These are phyloP conservation scores for Serendipita sp. DNA, from an alignment of 1,284 basidiomycete genomes.

Conservation along the genomic window DNA sequence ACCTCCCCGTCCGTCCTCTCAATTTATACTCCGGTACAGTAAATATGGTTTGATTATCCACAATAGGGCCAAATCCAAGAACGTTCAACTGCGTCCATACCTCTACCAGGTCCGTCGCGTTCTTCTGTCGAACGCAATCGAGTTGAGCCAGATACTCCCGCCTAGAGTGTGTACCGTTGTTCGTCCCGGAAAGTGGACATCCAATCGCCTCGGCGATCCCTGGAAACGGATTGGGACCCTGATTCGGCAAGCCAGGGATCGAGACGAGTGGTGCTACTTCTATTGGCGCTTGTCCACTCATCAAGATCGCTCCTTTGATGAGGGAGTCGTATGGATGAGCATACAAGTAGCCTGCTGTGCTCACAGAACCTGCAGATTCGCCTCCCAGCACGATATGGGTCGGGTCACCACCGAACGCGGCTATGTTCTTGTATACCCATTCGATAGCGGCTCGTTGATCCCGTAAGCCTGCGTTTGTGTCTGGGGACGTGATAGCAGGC, in stretches of 20 bases:
- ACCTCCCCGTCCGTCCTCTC: no score
- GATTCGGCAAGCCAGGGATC: not conserved
- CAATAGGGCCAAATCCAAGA: not conserved
- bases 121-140: slow-evolving; percentile 26
- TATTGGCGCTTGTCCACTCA: no score
- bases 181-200: not conserved
- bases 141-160: slow-evolving; percentile 17
- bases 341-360: slow-evolving; percentile 22
- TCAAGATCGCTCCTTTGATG: slow-evolving; percentile 24
- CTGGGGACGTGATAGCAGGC: slow-evolving; percentile 24
- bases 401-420: slow-evolving; percentile 58
- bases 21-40: no score
- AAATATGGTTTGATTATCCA: no score
- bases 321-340: slow-evolving; percentile 26
- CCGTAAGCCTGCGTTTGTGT: slow-evolving; percentile 11
- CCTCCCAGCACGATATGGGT: slow-evolving; percentile 58
- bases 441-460: slow-evolving; percentile 44
- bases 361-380: slow-evolving; percentile 35
- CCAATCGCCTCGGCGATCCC: no score
- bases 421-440: slow-evolving; percentile 54
- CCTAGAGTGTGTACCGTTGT: slow-evolving; percentile 11
- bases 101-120: not conserved
- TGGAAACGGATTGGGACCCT: no score
- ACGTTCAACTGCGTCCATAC: not conserved
- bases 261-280: not conserved